These are phyloP conservation scores for Scortechinia acanthostroma DNA, from an alignment of 2,329 filamentous ascomycete species.

Conservation along the genomic window DNA sequence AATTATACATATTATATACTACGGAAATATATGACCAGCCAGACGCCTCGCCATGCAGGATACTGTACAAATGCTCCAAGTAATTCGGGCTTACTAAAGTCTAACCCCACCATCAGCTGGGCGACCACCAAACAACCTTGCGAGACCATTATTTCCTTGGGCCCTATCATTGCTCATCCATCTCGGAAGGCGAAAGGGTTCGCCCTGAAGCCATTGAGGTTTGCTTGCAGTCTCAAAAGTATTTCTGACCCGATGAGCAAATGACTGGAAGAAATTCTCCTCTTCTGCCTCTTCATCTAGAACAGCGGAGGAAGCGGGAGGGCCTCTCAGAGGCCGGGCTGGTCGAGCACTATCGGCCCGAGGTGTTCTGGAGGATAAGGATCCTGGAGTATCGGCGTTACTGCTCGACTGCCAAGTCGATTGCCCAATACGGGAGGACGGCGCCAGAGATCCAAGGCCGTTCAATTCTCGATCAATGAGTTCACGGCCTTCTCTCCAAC, in stretches of 20 bases:
- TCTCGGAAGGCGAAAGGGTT: not conserved
- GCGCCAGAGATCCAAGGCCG: slow-evolving; percentile 26
- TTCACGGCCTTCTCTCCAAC: slow-evolving; percentile 85
- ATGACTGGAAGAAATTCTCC: slow-evolving; percentile 75
- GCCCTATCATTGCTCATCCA: not conserved
- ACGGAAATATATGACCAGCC: too few species aligned
- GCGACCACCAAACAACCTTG: not conserved
- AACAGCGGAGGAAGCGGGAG: slow-evolving; percentile 22
- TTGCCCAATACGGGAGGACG: not conserved
- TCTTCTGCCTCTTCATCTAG: slow-evolving; percentile 56
- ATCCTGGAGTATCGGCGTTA: slow-evolving; percentile 6
- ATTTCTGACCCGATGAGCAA: slow-evolving; percentile 82
- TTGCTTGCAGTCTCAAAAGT: slow-evolving; percentile 78
- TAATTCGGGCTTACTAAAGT: too few species aligned
- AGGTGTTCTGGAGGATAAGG: not conserved
- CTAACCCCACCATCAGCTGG: not conserved
- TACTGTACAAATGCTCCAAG: too few species aligned
- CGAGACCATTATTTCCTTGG: not conserved
- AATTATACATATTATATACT: too few species aligned
- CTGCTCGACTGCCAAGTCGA: slow-evolving; percentile 7
- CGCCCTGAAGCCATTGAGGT: slow-evolving; percentile 71
- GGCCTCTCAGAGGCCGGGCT: slow-evolving; percentile 10
- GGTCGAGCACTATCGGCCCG: not conserved
- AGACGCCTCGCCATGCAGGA: too few species aligned
- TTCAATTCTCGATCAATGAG: slow-evolving; percentile 82